Conservation (phyloP, 345 rosid species). For the Euphorbia lathyris region DNA sequence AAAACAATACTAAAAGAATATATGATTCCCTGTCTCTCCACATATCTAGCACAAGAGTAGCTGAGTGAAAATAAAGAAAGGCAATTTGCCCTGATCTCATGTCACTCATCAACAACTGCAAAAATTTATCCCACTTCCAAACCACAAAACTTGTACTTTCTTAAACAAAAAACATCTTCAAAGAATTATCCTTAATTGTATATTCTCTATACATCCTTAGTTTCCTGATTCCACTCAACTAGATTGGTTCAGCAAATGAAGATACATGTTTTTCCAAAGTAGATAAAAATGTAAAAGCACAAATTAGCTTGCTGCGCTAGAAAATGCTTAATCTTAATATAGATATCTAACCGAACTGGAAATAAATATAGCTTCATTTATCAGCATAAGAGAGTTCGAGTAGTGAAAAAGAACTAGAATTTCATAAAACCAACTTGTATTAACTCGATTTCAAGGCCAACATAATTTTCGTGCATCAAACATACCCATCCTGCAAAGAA, state of each 20-base stretch:
- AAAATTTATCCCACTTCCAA: neutral
- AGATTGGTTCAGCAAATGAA: too few species aligned
- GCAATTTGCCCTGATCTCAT: neutral
- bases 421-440: neutral
- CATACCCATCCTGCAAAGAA: too few species aligned
- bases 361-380: neutral
- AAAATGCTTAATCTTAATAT: too few species aligned
- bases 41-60: neutral
- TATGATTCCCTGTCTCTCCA: too few species aligned
- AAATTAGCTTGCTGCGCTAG: neutral
- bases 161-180: neutral
- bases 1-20: too few species aligned
- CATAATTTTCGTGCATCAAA: too few species aligned
- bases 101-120: neutral
- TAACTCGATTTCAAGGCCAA: too few species aligned
- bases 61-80: neutral
- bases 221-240: too few species aligned
- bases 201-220: too few species aligned
- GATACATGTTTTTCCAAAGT: too few species aligned
- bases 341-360: too few species aligned
- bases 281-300: neutral
- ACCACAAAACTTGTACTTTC: neutral
- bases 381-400: neutral
- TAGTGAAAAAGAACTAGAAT: constrained; percentile 21
- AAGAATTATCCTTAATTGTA: too few species aligned